Evolutionary conservation across 345 rosid species (phyloP), one percentile per base, ranked within the genome.

Genomic region (Alliaria petiolata): DNA sequence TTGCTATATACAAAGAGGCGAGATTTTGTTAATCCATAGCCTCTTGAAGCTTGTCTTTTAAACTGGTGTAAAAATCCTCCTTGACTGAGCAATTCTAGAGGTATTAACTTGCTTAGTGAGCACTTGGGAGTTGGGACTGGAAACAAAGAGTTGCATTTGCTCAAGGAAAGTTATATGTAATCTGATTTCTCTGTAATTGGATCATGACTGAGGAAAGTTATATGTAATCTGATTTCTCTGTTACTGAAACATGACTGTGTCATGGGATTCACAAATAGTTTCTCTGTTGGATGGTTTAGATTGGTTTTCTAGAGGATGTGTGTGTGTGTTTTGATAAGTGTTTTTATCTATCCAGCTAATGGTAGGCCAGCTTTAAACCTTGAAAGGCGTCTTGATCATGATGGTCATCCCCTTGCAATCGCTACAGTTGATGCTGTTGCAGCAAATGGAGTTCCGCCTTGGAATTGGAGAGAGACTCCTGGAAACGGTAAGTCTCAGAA

Each of bases 391-490:
- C 82, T 95, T 66, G 98, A 91, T 82, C 97, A 95, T 60, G 98
- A 95, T 68, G 99, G 96, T 20, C 95, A 84, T 82, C 91, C 99
- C 69, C 93, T 95, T 60, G 96, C 99, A 51, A 88, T 95, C 56
- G 73, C 98, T 2, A 59, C 92, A 63, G 87, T 93, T 49, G 98
- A 95, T 75, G 93, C 95, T 49, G 95, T 89, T 54, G 81, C 86
- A 58, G 90, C 90, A 5, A 79, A 83, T 62, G 96, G 92, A 71
- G 96, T 95, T 80, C 92, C 98, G 82, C 96, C 99, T 35, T 95
- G 99, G 99, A 88, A 85, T 70, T 95, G 99, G 99, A 87, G 98
- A 76, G 98, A 95, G 47, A 74, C 92, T 52, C 93, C 99, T 36
- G 98, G 89, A 80, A 91, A 81, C 69, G 98, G 98, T 82, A 81